A percentile compares a stretch with the other conserved stretches of the same genome.
phyloP scores from a whole-genome alignment of 2,329 filamentous ascomycete genomes.

The Colletotrichum horii region DNA sequence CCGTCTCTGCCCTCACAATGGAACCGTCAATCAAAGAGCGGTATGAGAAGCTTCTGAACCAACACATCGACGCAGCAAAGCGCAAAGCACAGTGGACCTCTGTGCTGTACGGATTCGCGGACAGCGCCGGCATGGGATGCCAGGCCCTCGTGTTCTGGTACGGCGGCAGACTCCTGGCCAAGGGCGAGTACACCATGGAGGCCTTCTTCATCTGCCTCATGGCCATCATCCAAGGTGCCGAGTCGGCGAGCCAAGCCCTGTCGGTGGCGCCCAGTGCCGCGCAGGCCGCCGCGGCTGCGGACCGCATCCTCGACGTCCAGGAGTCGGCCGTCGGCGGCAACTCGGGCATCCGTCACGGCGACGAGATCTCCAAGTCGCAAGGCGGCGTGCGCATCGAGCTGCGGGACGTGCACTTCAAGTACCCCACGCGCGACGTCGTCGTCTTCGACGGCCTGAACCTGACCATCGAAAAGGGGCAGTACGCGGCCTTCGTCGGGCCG shows the following conservation, averaged over 20 bases:
- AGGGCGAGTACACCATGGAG: constrained; percentile 37
- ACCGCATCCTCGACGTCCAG: not conserved
- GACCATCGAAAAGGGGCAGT: constrained; percentile 42
- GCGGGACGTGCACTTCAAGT: constrained; percentile 25
- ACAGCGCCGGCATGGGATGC: constrained; percentile 38
- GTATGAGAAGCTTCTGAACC: constrained; percentile 38
- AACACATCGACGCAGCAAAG: constrained; percentile 36
- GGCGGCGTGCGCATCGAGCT: constrained; percentile 24
- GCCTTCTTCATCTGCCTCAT: constrained; percentile 62
- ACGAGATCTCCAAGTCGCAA: constrained; percentile 6
- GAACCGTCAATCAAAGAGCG: constrained; percentile 57
- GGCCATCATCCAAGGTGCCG: constrained; percentile 56
- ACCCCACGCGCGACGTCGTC: constrained; percentile 25
- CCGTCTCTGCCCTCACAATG: constrained; percentile 64
- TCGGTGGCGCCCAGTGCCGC: constrained; percentile 5
- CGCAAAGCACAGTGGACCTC: constrained; percentile 36
- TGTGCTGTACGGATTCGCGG: constrained; percentile 37
- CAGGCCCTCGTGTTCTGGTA: constrained; percentile 65
- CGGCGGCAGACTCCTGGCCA: constrained; percentile 27
- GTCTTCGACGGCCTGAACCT: constrained; percentile 28
- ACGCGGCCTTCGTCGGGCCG: constrained; percentile 49
- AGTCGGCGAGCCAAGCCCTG: constrained; percentile 38
- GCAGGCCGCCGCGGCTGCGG: not conserved
- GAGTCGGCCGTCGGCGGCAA: not conserved
- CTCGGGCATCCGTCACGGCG: not conserved